Evolutionary conservation across 345 rosid species (phyloP), one percentile per base, ranked within the genome.

Genomic region (Fremontodendron californicum): DNA sequence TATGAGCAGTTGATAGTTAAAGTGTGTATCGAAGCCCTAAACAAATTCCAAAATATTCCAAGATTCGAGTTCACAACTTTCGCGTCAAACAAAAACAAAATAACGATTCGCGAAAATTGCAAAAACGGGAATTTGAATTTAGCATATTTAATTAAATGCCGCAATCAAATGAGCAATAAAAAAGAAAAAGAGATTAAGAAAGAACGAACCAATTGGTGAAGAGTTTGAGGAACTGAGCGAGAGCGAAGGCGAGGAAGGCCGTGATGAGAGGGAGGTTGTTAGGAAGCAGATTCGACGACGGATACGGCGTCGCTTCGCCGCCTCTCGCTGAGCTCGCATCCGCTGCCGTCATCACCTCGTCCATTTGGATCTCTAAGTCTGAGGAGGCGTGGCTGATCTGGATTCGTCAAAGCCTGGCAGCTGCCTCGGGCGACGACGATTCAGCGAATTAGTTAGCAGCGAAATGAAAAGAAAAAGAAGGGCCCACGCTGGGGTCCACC

Each of bases 191-290:
- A 19, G 21, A 45, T 40, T 7, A 49, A 76, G 73, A 80, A 75
- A 35, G 61, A 62, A 90, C 86, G 79, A 84, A 92, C 97, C 99
- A 93, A 84, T 93, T 86, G 77, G 98, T 94, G 89, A 94, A 94
- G 81, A 94, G 82, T 88, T 95, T 95, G 84, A 95, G 98, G 87
- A 93, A 89, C 83, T 95, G 99, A 76, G 99, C 99, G 55, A 95
- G 81, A 42, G 99, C 92, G 84, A 88, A 93, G 65, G 99, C 94
- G 15, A 93, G 94, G 79, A 95, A 91, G 29, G 99, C 93, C 10
- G 98, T 86, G 83, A 95, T 23, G 78, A 95, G 89, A 43, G 99
- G 97, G 51, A 87, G 95, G 66, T 94, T 91, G 87, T 76, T 79
- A 12, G 94, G 91, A 18, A 89, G 75, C 75, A 81, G 74, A 69